Evolutionary conservation across 352 stramenopile species (phyloP).

Genomic region (Pythium plurisporium): DNA sequence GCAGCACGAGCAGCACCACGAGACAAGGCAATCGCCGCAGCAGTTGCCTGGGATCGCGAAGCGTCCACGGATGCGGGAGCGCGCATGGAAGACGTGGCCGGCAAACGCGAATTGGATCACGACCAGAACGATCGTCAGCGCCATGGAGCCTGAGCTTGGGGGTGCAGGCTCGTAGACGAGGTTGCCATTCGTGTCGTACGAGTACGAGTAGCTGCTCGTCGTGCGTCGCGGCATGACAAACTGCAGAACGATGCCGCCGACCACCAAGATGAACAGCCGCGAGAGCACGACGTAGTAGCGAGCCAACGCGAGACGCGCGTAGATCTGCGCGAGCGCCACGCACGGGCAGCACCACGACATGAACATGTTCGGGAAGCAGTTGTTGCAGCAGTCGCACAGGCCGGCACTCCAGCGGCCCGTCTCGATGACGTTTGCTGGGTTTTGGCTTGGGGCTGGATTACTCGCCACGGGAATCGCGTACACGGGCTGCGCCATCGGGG

Average conservation of each 20-base stretch:
- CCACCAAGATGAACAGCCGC: too few species aligned
- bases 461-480: too few species aligned
- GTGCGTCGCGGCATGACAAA: too few species aligned
- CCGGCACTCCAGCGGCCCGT: slow-evolving; percentile 5
- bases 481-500: background rate
- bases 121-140: too few species aligned
- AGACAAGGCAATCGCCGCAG: background rate
- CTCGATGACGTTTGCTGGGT: background rate
- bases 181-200: too few species aligned
- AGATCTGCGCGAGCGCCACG: slow-evolving; percentile 27
- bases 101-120: too few species aligned
- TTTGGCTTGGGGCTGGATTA: background rate
- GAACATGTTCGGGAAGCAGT: slow-evolving; percentile 33
- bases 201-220: too few species aligned
- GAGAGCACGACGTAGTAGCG: background rate
- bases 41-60: slow-evolving; percentile 1
- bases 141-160: too few species aligned
- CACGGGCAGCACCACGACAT: slow-evolving; percentile 26
- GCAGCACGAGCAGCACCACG: slow-evolving; percentile 9
- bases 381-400: slow-evolving; percentile 26
- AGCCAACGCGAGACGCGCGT: slow-evolving; percentile 3
- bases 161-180: too few species aligned
- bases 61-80: background rate
- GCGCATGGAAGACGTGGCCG: too few species aligned
- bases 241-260: too few species aligned